phyloP scores from a whole-genome alignment of 2,329 filamentous ascomycete species.

The Talaromyces verruculosus region DNA sequence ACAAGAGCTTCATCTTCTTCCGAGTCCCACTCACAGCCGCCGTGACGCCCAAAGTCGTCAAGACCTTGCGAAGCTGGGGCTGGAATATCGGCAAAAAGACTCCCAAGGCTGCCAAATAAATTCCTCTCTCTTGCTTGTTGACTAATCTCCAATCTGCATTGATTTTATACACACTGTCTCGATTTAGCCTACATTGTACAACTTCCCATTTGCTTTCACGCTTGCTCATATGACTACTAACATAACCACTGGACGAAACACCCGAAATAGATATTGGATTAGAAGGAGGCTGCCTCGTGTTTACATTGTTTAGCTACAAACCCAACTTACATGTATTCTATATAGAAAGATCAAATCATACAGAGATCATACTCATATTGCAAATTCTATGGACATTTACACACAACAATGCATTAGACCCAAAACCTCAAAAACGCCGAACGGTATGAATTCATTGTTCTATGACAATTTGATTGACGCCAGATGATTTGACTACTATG shows the following conservation, averaged over 20 bases:
- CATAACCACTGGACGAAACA: not conserved
- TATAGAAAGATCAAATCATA: not conserved
- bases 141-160: slow-evolving; percentile 11
- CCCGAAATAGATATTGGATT: not conserved
- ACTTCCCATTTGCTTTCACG: not conserved
- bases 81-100: slow-evolving; percentile 88
- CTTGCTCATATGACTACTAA: not conserved
- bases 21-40: slow-evolving; percentile 91
- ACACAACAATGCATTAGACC: not conserved
- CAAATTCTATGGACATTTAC: not conserved
- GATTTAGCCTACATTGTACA: not conserved
- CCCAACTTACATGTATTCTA: slow-evolving; percentile 6
- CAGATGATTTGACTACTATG: slow-evolving; percentile 6
- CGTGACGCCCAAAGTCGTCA: slow-evolving; percentile 91
- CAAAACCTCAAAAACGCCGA: not conserved
- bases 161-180: not conserved
- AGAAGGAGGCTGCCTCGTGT: not conserved
- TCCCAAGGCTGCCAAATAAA: slow-evolving; percentile 32
- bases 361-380: not conserved
- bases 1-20: slow-evolving; percentile 96
- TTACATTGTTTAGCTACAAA: not conserved
- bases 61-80: slow-evolving; percentile 80
- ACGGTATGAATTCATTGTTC: not conserved
- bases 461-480: not conserved
- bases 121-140: not conserved